A percentile compares a stretch with the other conserved stretches of the same genome.
phyloP scores from a whole-genome alignment of 2,329 filamentous ascomycete genomes.

The Pseudofabraea citricarpa region DNA sequence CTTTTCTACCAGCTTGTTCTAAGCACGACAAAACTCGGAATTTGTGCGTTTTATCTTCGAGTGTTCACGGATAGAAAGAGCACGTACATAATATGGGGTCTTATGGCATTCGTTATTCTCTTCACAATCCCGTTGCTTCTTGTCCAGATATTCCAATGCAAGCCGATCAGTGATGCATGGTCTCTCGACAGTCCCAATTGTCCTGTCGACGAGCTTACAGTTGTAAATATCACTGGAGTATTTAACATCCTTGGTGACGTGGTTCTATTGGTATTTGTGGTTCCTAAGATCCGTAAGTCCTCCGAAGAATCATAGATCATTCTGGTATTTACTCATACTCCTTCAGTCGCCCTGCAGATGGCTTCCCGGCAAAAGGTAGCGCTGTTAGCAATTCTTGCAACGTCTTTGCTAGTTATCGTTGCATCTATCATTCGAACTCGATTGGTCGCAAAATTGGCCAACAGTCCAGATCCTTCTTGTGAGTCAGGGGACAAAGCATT shows the following conservation, averaged over 20 bases:
- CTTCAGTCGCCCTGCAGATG: slow-evolving; percentile 12
- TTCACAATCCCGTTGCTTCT: slow-evolving; percentile 9
- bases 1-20: slow-evolving; percentile 12
- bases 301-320: too few species aligned
- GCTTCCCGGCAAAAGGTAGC: slow-evolving; percentile 11
- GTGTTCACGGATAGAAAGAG: slow-evolving; percentile 9
- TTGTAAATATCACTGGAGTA: slow-evolving; percentile 5
- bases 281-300: slow-evolving; percentile 14
- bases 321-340: not conserved
- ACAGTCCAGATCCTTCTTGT: slow-evolving; percentile 11
- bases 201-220: slow-evolving; percentile 2
- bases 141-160: slow-evolving; percentile 11
- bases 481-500: not conserved
- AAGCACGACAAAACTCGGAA: slow-evolving; percentile 11
- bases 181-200: slow-evolving; percentile 6
- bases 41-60: slow-evolving; percentile 11
- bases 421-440: slow-evolving; percentile 7
- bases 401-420: slow-evolving; percentile 13
- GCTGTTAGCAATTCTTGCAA: slow-evolving; percentile 9
- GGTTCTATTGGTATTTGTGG: slow-evolving; percentile 13
- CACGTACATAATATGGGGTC: slow-evolving; percentile 3
- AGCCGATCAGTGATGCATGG: slow-evolving; percentile 12
- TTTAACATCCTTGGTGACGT: slow-evolving; percentile 13
- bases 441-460: slow-evolving; percentile 1
- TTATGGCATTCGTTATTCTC: slow-evolving; percentile 7